Base-by-base conservation (phyloP, 2,329 filamentous ascomycete genomes). In the Ascochyta lentis region DNA sequence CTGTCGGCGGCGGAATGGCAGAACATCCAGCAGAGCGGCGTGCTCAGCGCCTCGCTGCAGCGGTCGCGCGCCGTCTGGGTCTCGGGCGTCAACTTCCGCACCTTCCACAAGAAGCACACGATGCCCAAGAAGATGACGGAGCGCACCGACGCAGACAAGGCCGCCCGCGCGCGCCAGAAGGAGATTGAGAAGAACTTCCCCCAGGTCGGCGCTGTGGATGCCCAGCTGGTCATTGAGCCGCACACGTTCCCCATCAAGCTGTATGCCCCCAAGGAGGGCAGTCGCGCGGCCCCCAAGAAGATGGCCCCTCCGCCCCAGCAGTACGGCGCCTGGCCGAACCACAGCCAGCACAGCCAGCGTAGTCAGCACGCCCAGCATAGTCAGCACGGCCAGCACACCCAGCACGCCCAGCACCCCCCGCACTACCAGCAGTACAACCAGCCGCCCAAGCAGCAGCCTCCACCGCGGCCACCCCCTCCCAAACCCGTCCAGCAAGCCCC, bases 161-260 rank as follows among this genome's bases (percentile, higher is more conserved):
- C 67, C 13, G 66, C 60, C 19, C 80, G 83, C 61, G 90, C 87
- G 73, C 83, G 91, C 22, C 91, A 91, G 64, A 84, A 84, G 63
- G 69, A 73, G 41, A 63, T 76, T 2, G 53, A 69, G 26, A 70
- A 67, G 59, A 73, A 74, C 65, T 76, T 76, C 50, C 72, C 71
- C n/a, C 70, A 69, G 47, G 60, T 76, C 16, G 72, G 71, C 37
- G 48, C 43, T 15, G 34, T 58, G 16, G 68, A 74, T 35, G 87
- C 90, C 59, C 87, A 87, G 31, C 86, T 96, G 59, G 89, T 86
- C 22, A 86, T 93, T 56, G 91, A 93, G 73, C 91, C 91, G 40
- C 90, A 95, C 70, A 84, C 90, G 39, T 86, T 95, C 64, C 89
- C 92, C 63, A 90, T 89, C 53, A 62, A 65, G 27, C 67, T 75